Evolutionary conservation across 257 asterid genomes (phyloP).

Genomic region (Ehretia macrophylla): DNA sequence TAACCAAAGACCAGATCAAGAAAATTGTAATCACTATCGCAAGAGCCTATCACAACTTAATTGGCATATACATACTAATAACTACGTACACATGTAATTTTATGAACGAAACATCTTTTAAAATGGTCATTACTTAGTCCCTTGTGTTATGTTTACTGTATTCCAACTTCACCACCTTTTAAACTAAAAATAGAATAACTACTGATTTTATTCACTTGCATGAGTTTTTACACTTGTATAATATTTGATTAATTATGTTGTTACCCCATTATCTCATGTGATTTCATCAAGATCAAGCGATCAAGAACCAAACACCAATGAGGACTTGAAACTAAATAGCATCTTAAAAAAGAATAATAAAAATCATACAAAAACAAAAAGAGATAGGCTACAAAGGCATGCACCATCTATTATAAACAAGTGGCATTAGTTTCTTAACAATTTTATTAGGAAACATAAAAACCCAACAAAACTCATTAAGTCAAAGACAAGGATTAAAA

Average conservation of each 20-base stretch:
- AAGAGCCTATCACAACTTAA: too few species aligned
- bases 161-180: neutral
- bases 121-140: too few species aligned
- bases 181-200: neutral
- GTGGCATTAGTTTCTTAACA: neutral
- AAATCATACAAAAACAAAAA: neutral
- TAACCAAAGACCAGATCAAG: too few species aligned
- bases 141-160: too few species aligned
- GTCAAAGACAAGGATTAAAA: conserved; percentile 13
- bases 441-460: neutral
- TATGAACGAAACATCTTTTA: too few species aligned
- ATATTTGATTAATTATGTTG: neutral
- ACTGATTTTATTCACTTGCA: neutral
- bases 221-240: neutral
- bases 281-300: too few species aligned
- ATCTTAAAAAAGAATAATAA: too few species aligned
- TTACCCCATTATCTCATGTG: neutral
- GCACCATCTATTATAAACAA: conserved; percentile 6
- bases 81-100: too few species aligned
- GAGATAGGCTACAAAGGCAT: neutral
- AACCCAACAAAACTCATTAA: conserved; percentile 22
- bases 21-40: too few species aligned
- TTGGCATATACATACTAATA: too few species aligned
- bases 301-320: too few species aligned
- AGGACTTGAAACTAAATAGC: too few species aligned